Evolutionary conservation across 768 basidiomycete species (phyloP).

Genomic region (Tremella fuciformis): DNA sequence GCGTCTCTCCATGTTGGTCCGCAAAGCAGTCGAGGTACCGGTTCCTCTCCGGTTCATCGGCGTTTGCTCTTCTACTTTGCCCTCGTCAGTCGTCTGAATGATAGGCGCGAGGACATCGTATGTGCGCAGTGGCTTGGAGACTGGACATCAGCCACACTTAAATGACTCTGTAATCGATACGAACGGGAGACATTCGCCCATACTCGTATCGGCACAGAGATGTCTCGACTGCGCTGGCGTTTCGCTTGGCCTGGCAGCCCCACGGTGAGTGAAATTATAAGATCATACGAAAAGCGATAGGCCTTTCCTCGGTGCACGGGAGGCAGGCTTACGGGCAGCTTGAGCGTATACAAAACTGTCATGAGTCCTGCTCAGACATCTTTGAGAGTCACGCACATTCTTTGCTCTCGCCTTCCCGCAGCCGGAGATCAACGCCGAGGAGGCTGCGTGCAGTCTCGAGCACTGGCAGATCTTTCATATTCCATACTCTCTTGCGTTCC

Average conservation of each 20-base stretch:
- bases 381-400: constrained; percentile 62
- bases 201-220: constrained; percentile 79
- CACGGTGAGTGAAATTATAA: constrained; percentile 75
- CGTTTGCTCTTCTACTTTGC: constrained; percentile 32
- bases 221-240: constrained; percentile 60
- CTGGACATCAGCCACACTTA: constrained; percentile 33
- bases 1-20: background rate
- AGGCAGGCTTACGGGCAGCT: constrained; percentile 74
- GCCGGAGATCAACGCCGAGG: constrained; percentile 78
- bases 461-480: constrained; percentile 63
- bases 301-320: constrained; percentile 85
- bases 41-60: no score
- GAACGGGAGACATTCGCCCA: constrained; percentile 82
- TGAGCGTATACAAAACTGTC: constrained; percentile 74
- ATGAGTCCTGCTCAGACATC: constrained; percentile 1
- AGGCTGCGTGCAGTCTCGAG: constrained; percentile 81
- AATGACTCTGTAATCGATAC: constrained; percentile 33
- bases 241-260: constrained; percentile 34
- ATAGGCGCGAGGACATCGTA: constrained; percentile 87
- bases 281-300: constrained; percentile 81
- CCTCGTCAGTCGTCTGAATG: constrained; percentile 53
- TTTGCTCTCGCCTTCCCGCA: constrained; percentile 78
- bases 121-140: constrained; percentile 59
- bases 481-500: constrained; percentile 52
- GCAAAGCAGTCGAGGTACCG: background rate